Percentiles rank a stretch among this genome's conserved stretches.
Conservation (phyloP, 2,329 filamentous ascomycete genomes). For the Sphaerulina vaccinii region DNA sequence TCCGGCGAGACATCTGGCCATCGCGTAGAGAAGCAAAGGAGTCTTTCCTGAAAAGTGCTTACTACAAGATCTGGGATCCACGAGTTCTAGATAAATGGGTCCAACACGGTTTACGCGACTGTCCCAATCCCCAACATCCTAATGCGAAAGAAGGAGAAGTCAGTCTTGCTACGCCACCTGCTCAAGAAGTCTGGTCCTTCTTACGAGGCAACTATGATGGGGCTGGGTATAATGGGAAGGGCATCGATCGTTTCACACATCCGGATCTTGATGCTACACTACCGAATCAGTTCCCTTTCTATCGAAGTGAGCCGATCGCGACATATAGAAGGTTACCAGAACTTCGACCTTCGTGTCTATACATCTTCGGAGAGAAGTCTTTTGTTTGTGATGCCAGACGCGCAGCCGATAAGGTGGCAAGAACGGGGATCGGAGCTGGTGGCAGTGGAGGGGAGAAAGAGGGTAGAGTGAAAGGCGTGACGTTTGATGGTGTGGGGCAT, state of each 20-base stretch:
- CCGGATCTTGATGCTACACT: conserved; percentile 40
- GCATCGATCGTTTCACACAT: conserved; percentile 42
- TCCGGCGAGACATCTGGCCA: conserved; percentile 78
- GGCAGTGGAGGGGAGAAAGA: conserved; percentile 63
- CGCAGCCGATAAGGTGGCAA: conserved; percentile 57
- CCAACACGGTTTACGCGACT: conserved; percentile 69
- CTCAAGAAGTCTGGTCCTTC: conserved; percentile 83
- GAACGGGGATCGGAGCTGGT: conserved; percentile 63
- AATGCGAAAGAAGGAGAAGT: conserved; percentile 48
- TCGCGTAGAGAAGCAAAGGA: conserved; percentile 68
- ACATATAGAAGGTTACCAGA: conserved; percentile 58
- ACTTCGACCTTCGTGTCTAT: conserved; percentile 65
- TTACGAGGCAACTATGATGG: conserved; percentile 57
- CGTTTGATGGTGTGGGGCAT: conserved; percentile 68
- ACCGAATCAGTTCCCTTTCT: conserved; percentile 54
- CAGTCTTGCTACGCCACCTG: conserved; percentile 76
- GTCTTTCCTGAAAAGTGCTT: conserved; percentile 66
- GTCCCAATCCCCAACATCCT: conserved; percentile 57
- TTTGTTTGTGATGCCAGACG: conserved; percentile 53
- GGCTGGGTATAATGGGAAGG: conserved; percentile 25
- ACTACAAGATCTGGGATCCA: conserved; percentile 80
- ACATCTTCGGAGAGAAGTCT: conserved; percentile 64
- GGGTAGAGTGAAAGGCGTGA: conserved; percentile 66
- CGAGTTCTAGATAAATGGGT: conserved; percentile 75
- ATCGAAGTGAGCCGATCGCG: conserved; percentile 62